These are phyloP conservation scores for Polyplosphaeria fusca DNA, from an alignment of 495 filamentous ascomycete genomes.

Conservation along the genomic window DNA sequence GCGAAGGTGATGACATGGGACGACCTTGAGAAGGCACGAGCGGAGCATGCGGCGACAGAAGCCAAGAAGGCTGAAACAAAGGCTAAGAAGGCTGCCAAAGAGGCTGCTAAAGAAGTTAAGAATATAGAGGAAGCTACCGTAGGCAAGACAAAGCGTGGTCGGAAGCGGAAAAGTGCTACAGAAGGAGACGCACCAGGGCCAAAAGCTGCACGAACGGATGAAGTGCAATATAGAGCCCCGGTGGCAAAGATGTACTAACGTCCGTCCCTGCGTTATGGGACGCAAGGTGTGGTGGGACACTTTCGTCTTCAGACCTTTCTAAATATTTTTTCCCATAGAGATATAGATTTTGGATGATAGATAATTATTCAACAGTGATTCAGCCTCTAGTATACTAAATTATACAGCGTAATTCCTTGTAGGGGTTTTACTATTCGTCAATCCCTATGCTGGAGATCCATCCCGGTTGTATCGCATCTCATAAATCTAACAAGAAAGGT, in stretches of 20 bases:
- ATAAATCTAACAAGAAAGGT: no score
- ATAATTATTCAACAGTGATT: no score
- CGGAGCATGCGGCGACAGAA: neutral
- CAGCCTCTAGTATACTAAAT: no score
- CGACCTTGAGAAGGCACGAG: neutral
- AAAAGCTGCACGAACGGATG: no score
- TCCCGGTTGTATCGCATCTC: no score
- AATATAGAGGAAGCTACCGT: neutral
- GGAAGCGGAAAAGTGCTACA: neutral
- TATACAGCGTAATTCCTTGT: no score
- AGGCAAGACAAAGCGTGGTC: neutral
- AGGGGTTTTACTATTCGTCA: no score
- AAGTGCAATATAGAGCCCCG: neutral
- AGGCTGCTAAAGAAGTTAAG: neutral
- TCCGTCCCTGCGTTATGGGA: neutral
- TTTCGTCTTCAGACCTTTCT: no score
- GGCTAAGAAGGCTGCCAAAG: neutral
- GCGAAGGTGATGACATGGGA: neutral
- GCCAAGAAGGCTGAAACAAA: neutral
- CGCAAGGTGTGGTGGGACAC: neutral
- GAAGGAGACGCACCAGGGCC: no score
- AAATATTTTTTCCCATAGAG: no score
- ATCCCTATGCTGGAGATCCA: no score
- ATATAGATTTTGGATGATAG: no score
- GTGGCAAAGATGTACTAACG: neutral